Evolutionary conservation across 805 yeast species (phyloP).

Genomic region (Saccharomycopsis sp.): DNA sequence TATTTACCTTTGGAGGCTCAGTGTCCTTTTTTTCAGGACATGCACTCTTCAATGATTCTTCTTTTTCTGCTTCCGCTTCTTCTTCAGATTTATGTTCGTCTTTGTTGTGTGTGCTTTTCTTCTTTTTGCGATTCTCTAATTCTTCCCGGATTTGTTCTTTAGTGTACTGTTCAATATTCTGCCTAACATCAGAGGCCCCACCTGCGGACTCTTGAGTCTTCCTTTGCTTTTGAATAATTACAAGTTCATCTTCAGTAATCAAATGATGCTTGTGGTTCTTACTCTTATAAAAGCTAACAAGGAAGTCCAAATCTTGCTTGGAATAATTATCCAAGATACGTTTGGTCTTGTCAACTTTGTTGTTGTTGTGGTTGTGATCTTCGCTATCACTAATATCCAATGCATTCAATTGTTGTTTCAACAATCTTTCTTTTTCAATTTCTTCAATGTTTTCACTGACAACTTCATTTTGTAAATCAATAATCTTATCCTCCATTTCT

Average conservation of each 20-base stretch:
- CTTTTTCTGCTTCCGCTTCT: conserved; percentile 15
- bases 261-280: conserved; percentile 57
- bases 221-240: conserved; percentile 30
- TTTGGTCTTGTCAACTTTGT: conserved; percentile 4
- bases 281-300: conserved; percentile 23
- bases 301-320: conserved; percentile 16
- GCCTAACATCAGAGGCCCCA: conserved; percentile 1
- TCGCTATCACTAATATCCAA: conserved; percentile 19
- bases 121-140: conserved; percentile 31
- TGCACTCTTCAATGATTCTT: not conserved
- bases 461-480: conserved; percentile 19
- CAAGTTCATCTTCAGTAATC: conserved; percentile 58
- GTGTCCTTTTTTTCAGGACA: not conserved
- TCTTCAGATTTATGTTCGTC: conserved; percentile 37
- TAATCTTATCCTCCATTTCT: conserved; percentile 17
- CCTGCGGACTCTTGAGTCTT: conserved; percentile 9
- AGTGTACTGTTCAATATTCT: conserved; percentile 12
- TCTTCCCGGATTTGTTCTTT: conserved; percentile 26
- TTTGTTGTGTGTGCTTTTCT: conserved; percentile 28
- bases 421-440: conserved; percentile 19
- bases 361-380: too few relatives aligned
- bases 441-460: conserved; percentile 20
- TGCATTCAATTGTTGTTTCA: conserved; percentile 19
- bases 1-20: not conserved
- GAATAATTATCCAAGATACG: conserved; percentile 15